Evolutionary conservation across 805 yeast species (phyloP).

Genomic region (Wickerhamiella qilinensis): DNA sequence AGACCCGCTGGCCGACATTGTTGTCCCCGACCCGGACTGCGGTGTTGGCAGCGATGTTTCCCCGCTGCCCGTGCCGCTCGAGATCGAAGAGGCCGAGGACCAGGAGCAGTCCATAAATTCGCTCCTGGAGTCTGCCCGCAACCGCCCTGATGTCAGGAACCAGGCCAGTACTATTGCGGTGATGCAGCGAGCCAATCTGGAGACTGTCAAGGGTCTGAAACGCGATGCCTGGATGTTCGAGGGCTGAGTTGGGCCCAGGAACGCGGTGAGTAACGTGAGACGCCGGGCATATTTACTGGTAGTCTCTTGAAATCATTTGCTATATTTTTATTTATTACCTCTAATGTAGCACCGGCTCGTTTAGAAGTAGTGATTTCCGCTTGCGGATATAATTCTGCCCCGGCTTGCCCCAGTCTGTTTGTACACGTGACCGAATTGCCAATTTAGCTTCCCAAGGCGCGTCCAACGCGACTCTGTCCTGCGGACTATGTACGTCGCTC

Average conservation of each 20-base stretch:
- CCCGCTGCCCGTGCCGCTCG: background rate
- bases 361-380: no score
- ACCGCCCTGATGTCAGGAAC: background rate
- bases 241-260: no score
- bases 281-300: no score
- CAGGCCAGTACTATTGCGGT: background rate
- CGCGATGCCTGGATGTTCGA: slow-evolving; percentile 4
- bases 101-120: background rate
- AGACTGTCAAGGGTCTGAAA: slow-evolving; percentile 1
- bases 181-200: background rate
- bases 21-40: background rate
- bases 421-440: no score
- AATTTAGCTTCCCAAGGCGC: no score
- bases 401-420: no score
- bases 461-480: no score
- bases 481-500: slow-evolving; percentile 71
- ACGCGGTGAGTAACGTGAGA: no score
- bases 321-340: no score
- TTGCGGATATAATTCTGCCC: no score
- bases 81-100: background rate
- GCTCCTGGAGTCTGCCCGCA: background rate
- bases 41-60: background rate
- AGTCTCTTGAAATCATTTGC: no score
- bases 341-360: no score
- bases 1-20: background rate